A percentile compares a stretch with the other conserved stretches of the same genome.
Evolutionary conservation across 1,139 yeast genomes (phyloP).

Genomic region (Nakaseomyces uthaithaninus): DNA sequence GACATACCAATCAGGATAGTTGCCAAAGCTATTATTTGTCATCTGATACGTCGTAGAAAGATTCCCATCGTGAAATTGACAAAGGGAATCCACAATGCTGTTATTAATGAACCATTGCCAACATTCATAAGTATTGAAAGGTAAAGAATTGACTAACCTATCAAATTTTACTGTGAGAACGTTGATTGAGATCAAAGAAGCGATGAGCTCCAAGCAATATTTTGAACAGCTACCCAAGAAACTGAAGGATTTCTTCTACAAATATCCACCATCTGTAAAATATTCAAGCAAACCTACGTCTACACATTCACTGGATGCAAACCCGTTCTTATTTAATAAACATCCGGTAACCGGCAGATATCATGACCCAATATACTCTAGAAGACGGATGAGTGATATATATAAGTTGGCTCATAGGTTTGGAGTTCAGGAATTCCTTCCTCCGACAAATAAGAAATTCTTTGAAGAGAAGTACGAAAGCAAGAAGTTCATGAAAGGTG

Average conservation of each 20-base stretch:
- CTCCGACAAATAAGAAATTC: constrained; percentile 58
- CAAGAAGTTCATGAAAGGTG: constrained; percentile 72
- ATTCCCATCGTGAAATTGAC: no score
- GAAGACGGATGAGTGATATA: constrained; percentile 77
- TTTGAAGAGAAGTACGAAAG: constrained; percentile 67
- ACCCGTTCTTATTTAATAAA: constrained; percentile 82
- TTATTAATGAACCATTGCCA: no score
- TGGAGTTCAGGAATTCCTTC: constrained; percentile 74
- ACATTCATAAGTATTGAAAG: no score
- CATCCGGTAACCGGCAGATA: constrained; percentile 72
- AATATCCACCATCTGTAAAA: constrained; percentile 79
- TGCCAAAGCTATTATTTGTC: no score
- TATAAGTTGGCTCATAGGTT: constrained; percentile 75
- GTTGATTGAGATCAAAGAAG: not conserved
- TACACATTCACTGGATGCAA: constrained; percentile 59
- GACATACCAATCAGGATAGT: no score
- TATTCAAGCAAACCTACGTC: constrained; percentile 61
- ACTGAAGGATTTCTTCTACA: constrained; percentile 67
- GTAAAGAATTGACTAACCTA: no score
- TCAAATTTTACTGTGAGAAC: no score
- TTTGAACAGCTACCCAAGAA: constrained; percentile 60
- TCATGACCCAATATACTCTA: constrained; percentile 72
- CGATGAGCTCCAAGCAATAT: constrained; percentile 14
- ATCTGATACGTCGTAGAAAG: no score
- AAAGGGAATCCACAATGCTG: no score